These are phyloP conservation scores for Bruguiera parviflora DNA, from an alignment of 345 rosid species.

Conservation along the genomic window DNA sequence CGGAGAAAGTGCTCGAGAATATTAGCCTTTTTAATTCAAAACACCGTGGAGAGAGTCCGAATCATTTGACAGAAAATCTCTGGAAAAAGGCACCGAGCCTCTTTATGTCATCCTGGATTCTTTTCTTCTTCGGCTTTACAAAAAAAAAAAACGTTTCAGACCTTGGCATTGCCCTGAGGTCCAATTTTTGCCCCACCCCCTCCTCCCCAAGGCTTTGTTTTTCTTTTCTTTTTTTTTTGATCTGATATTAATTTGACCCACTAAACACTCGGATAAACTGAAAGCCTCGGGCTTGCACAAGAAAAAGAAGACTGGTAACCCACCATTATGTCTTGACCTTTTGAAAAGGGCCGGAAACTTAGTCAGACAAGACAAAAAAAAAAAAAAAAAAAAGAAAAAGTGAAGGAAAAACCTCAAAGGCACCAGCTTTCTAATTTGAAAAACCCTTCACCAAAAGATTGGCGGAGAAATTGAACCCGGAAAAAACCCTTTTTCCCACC, in stretches of 20 bases:
- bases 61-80: neutral
- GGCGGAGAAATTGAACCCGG: too few relatives aligned
- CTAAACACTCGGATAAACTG: too few relatives aligned
- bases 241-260: too few relatives aligned
- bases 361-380: neutral
- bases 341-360: neutral
- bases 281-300: neutral
- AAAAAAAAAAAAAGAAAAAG: neutral
- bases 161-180: neutral
- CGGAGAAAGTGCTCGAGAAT: neutral
- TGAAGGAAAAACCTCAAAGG: neutral
- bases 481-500: too few relatives aligned
- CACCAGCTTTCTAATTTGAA: slow-evolving; percentile 5
- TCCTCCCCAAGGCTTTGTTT: too few relatives aligned
- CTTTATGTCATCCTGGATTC: neutral
- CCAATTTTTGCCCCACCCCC: neutral
- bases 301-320: neutral
- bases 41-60: neutral
- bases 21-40: neutral
- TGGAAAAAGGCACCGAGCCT: neutral
- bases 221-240: too few relatives aligned
- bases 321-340: slow-evolving; percentile 8
- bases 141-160: too few relatives aligned
- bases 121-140: neutral
- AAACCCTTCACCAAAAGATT: too few relatives aligned